phyloP scores from a whole-genome alignment of 805 yeast genomes.

The Scheffersomyces stipitis region DNA sequence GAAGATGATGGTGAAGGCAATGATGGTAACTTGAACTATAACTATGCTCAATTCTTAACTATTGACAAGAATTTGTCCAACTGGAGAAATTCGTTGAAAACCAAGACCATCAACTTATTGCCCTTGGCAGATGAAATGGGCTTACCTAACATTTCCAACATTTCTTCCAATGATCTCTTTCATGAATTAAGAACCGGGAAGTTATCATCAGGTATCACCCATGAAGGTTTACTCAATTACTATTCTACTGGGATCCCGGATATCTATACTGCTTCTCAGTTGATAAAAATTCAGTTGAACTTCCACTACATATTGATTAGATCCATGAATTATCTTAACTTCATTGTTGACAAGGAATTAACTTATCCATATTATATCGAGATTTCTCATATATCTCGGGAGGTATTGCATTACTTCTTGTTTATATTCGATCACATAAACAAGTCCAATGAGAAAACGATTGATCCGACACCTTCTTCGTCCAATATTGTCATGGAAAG shows the following conservation, averaged over 20 bases:
- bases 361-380: slow-evolving; percentile 32
- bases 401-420: slow-evolving; percentile 37
- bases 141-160: slow-evolving; percentile 23
- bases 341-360: slow-evolving; percentile 43
- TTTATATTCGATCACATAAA: slow-evolving; percentile 33
- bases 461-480: slow-evolving; percentile 6
- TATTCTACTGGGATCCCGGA: slow-evolving; percentile 37
- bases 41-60: slow-evolving; percentile 41
- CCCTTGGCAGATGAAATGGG: slow-evolving; percentile 24
- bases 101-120: slow-evolving; percentile 19
- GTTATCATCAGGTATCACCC: slow-evolving; percentile 9
- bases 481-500: slow-evolving; percentile 31
- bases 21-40: slow-evolving; percentile 47
- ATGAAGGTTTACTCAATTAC: slow-evolving; percentile 21
- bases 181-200: slow-evolving; percentile 20
- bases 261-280: slow-evolving; percentile 34
- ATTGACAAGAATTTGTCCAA: slow-evolving; percentile 41
- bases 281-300: slow-evolving; percentile 44
- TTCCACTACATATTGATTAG: slow-evolving; percentile 44
- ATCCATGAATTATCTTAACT: slow-evolving; percentile 42
- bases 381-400: slow-evolving; percentile 37
- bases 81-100: slow-evolving; percentile 40
- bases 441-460: slow-evolving; percentile 7
- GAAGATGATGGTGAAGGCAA: slow-evolving; percentile 50
- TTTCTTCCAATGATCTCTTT: slow-evolving; percentile 27